phyloP scores from a whole-genome alignment of 768 basidiomycete genomes.

The Termitomyces sp. region DNA sequence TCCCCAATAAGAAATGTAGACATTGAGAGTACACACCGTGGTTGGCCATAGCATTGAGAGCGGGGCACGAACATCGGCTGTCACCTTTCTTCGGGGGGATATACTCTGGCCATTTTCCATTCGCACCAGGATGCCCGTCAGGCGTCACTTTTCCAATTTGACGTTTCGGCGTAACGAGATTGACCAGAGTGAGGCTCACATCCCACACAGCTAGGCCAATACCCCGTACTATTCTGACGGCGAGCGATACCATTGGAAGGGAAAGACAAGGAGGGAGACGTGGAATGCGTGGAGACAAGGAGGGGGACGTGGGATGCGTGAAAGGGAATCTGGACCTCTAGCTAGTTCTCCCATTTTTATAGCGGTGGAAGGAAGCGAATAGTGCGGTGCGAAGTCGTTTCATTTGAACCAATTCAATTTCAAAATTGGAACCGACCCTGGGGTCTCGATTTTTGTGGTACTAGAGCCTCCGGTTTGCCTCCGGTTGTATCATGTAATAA shows the following conservation, averaged over 20 bases:
- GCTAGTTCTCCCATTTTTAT: conserved; percentile 3
- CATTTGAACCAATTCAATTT: background rate
- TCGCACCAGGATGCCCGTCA: conserved; percentile 47
- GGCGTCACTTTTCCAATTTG: conserved; percentile 52
- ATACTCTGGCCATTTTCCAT: conserved; percentile 67
- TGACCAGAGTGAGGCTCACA: conserved; percentile 40
- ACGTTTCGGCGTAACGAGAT: conserved; percentile 43
- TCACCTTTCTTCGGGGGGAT: conserved; percentile 52
- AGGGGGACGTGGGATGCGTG: background rate
- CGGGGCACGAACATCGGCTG: conserved; percentile 57
- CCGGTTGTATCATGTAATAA: too few species aligned
- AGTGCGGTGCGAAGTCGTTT: background rate
- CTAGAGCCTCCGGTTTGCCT: too few species aligned
- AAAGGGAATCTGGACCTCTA: background rate
- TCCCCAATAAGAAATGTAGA: background rate
- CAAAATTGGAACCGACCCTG: too few species aligned
- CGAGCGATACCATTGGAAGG: conserved; percentile 22
- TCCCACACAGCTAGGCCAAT: conserved; percentile 45
- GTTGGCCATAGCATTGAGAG: conserved; percentile 77
- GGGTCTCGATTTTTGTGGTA: too few species aligned
- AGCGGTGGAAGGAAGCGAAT: conserved; percentile 8
- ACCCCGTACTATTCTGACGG: conserved; percentile 21
- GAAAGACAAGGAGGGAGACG: background rate
- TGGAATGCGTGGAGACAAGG: background rate
- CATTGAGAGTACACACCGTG: conserved; percentile 48